Conservation (phyloP, 352 stramenopile species). For the Thalassiosira oceanica region DNA sequence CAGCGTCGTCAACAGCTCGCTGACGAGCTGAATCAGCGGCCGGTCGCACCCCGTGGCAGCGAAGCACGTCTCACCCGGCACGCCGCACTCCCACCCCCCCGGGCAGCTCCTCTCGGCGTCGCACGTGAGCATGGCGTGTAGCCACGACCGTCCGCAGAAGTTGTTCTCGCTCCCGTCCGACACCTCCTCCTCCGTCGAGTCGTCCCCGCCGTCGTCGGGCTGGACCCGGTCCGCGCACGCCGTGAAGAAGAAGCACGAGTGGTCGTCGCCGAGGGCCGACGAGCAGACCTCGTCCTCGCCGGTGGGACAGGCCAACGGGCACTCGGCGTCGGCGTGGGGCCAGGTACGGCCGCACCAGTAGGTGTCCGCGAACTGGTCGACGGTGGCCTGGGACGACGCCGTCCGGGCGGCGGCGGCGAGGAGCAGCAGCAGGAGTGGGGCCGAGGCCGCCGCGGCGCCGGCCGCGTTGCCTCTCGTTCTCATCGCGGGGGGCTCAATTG, state of each 20-base stretch:
- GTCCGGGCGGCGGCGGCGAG: no score
- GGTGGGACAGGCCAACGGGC: slow-evolving; percentile 6
- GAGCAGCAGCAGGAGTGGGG: no score
- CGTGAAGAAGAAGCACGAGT: slow-evolving; percentile 27
- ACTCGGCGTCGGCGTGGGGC: slow-evolving; percentile 10
- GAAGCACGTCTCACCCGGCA: slow-evolving; percentile 12
- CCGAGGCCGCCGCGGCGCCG: no score
- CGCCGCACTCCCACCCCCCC: slow-evolving; percentile 3
- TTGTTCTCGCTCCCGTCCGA: neutral
- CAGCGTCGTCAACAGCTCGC: slow-evolving; percentile 14
- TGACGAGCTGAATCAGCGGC: slow-evolving; percentile 3
- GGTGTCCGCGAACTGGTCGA: no score
- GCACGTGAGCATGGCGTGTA: slow-evolving; percentile 19
- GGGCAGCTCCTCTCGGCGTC: slow-evolving; percentile 3
- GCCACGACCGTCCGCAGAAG: slow-evolving; percentile 12
- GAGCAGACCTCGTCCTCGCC: slow-evolving; percentile 13
- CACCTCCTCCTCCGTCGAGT: neutral
- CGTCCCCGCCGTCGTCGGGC: neutral
- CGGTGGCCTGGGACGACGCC: no score
- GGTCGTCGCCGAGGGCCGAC: neutral
- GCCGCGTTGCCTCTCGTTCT: no score
- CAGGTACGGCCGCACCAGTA: slow-evolving; percentile 24
- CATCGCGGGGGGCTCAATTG: no score
- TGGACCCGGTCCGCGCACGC: slow-evolving; percentile 4
- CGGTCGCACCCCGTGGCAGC: slow-evolving; percentile 31